Evolutionary conservation across 768 basidiomycete species (phyloP).

Genomic region (Royoungia palumana): DNA sequence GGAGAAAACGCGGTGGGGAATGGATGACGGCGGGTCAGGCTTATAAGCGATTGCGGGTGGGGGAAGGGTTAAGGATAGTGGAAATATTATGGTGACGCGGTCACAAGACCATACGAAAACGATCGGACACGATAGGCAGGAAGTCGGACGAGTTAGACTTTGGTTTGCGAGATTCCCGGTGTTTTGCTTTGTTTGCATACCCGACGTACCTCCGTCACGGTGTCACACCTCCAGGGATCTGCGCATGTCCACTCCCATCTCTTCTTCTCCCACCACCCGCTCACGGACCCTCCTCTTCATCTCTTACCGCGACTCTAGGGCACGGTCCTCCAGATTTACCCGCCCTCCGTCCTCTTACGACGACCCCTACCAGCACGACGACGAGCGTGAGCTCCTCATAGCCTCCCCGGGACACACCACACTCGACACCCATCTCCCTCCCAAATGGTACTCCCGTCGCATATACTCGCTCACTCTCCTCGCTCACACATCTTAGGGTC

Average conservation of each 20-base stretch:
- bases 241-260: slow-evolving; percentile 29
- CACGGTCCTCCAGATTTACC: slow-evolving; percentile 41
- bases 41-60: slow-evolving; percentile 29
- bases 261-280: slow-evolving; percentile 57
- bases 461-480: slow-evolving; percentile 3
- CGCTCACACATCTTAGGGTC: slow-evolving; percentile 56
- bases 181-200: slow-evolving; percentile 23
- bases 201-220: slow-evolving; percentile 11
- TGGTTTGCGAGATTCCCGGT: slow-evolving; percentile 16
- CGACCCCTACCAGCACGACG: slow-evolving; percentile 42
- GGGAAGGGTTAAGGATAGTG: slow-evolving; percentile 19
- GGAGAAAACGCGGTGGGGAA: slow-evolving; percentile 5
- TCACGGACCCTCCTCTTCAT: slow-evolving; percentile 91
- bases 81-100: slow-evolving; percentile 8
- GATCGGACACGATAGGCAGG: slow-evolving; percentile 32
- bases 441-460: slow-evolving; percentile 64
- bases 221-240: slow-evolving; percentile 11
- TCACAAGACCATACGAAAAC: slow-evolving; percentile 30
- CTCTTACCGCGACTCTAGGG: slow-evolving; percentile 82
- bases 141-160: slow-evolving; percentile 22
- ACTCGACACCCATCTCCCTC: slow-evolving; percentile 65
- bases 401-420: slow-evolving; percentile 42
- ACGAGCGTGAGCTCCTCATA: slow-evolving; percentile 70
- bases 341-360: slow-evolving; percentile 42
- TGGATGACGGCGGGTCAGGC: slow-evolving; percentile 11